Evolutionary conservation across 176 grass and related monocot species (phyloP).

Genomic region (Aegilops umbellulata): DNA sequence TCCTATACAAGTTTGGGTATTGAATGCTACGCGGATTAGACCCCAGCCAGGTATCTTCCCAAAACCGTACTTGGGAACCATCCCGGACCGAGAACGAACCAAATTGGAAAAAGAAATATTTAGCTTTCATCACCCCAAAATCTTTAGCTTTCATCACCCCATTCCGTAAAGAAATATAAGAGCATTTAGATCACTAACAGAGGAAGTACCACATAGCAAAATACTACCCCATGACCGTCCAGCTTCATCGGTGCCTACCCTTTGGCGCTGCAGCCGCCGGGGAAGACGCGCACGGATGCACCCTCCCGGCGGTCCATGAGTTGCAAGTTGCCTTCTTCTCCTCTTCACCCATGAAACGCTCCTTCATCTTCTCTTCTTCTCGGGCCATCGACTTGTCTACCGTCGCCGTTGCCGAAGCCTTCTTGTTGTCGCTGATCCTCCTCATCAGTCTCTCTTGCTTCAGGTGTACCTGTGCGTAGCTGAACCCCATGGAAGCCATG

Average conservation of each 20-base stretch:
- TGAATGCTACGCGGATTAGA: too few relatives aligned
- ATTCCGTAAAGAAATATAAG: too few relatives aligned
- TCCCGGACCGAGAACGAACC: too few relatives aligned
- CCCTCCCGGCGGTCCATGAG: not conserved
- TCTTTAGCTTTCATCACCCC: too few relatives aligned
- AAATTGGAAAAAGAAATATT: too few relatives aligned
- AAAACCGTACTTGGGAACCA: too few relatives aligned
- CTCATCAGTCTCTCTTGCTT: conserved; percentile 17
- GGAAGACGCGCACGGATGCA: not conserved
- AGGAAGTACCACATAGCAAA: not conserved
- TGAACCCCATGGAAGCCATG: conserved; percentile 40
- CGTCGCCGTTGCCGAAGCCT: not conserved
- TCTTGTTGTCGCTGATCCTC: not conserved
- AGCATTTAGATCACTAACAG: too few relatives aligned
- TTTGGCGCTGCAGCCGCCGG: too few relatives aligned
- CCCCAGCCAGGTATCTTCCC: too few relatives aligned
- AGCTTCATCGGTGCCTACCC: not conserved
- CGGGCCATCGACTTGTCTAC: not conserved
- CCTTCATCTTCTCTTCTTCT: not conserved
- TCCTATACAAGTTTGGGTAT: too few relatives aligned
- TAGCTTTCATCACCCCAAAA: too few relatives aligned
- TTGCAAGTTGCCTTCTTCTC: not conserved
- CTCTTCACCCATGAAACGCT: too few relatives aligned
- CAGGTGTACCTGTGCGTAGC: conserved; percentile 42
- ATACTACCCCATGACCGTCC: not conserved